Evolutionary conservation across 108 stramenopile species (phyloP).

Genomic region (Cyclostephanos tholiformis): DNA sequence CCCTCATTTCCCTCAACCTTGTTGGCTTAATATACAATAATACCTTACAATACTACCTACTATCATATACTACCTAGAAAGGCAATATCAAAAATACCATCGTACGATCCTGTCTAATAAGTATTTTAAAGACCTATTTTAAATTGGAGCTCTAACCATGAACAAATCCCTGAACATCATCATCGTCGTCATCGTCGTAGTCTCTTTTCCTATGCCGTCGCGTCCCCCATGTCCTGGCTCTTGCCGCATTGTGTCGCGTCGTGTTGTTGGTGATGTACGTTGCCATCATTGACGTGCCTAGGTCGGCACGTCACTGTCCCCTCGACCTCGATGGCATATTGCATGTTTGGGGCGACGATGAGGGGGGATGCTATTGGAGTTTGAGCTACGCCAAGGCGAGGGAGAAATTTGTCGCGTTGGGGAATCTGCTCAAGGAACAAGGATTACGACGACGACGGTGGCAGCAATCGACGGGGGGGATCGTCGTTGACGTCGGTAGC

Average conservation of each 20-base stretch:
- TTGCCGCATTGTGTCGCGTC: not conserved
- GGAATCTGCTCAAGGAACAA: slow-evolving; percentile 37
- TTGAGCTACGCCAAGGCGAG: slow-evolving; percentile 38
- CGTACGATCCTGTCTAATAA: too few relatives aligned
- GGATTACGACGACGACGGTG: not conserved
- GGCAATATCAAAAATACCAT: too few relatives aligned
- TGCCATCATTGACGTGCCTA: slow-evolving; percentile 32
- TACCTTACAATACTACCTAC: too few relatives aligned
- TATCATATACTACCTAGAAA: too few relatives aligned
- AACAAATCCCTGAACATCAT: too few relatives aligned
- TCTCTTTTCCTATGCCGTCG: not conserved
- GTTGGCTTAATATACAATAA: too few relatives aligned
- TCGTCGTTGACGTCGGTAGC: slow-evolving; percentile 31
- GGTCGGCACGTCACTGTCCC: slow-evolving; percentile 35
- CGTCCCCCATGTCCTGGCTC: slow-evolving; percentile 1
- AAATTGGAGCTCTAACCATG: too few relatives aligned
- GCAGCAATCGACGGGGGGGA: not conserved
- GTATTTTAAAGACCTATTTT: too few relatives aligned
- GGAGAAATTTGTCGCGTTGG: slow-evolving; percentile 48
- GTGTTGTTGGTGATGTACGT: not conserved
- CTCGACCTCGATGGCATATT: slow-evolving; percentile 20
- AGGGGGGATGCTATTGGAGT: slow-evolving; percentile 37
- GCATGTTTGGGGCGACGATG: slow-evolving; percentile 34
- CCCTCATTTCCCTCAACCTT: too few relatives aligned
- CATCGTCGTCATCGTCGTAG: too few relatives aligned